Conservation (phyloP, 2,329 filamentous ascomycete species). For the Phialocephala subalpina region DNA sequence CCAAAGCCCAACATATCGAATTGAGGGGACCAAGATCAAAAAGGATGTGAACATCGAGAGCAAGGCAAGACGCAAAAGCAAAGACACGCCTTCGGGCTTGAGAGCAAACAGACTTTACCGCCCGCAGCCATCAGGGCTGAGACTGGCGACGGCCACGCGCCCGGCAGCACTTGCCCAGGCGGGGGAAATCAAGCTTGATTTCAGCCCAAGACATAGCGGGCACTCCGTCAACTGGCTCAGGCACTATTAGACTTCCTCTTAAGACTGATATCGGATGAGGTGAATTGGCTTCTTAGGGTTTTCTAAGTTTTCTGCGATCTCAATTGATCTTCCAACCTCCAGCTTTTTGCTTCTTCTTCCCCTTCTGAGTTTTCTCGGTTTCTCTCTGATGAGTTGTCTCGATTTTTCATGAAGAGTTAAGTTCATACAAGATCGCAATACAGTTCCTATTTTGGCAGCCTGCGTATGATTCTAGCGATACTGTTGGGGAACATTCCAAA, state of each 20-base stretch:
- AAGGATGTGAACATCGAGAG: too few species aligned
- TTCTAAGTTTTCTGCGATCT: neutral
- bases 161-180: slow-evolving; percentile 45
- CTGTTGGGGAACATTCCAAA: slow-evolving; percentile 17
- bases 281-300: neutral
- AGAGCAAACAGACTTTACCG: neutral
- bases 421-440: neutral
- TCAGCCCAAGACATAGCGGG: neutral
- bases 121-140: slow-evolving; percentile 8
- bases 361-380: too few species aligned
- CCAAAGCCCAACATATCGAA: too few species aligned
- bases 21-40: too few species aligned
- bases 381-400: too few species aligned
- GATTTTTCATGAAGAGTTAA: too few species aligned
- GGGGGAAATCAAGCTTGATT: neutral
- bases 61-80: too few species aligned
- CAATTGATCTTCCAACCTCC: neutral
- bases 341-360: neutral
- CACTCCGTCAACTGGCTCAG: slow-evolving; percentile 2
- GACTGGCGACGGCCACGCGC: slow-evolving; percentile 49
- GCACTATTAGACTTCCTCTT: slow-evolving; percentile 47
- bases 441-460: neutral
- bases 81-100: too few species aligned
- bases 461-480: neutral
- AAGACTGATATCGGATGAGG: neutral